Base-by-base conservation (phyloP, 495 filamentous ascomycete genomes). In the Podospora pseudoanserina region DNA sequence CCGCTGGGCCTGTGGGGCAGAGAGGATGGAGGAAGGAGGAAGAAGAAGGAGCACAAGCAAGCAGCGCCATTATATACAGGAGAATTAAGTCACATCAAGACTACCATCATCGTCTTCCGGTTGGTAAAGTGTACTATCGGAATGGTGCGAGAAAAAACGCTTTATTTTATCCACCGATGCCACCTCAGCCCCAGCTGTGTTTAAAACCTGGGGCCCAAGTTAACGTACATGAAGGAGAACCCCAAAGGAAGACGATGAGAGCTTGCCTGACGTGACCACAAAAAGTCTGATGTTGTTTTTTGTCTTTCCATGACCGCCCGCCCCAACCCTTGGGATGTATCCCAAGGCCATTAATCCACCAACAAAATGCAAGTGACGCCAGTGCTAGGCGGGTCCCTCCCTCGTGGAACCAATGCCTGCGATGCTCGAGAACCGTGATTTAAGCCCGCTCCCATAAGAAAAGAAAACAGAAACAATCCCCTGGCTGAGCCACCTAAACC, bases 161-260 rank as follows among this genome's bases (percentile, higher is more conserved):
- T 86, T 79, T 85, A 85, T 86, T 83, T 70, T 77, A 77, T 63
- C 79, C 78, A 81, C 60, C 67, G 60, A 69, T 72, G 79, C 81
- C 75, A 75, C 60, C 72, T 70, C 74, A 75, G 76, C 72, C 77
- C 76, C 73, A 68, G 66, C 72, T 71, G 78, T 78, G 74, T 3
- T 75, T 71, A 74, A 76, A 81, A 78, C 77, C 80, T 78, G 80
- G 78, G 77, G 72, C 76, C 77, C 74, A 77, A 76, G 81, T 86
- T 92, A 92, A 92, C 90, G 88, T 93, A 93, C 91, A 93, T 89
- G 83, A 86, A 79, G 78, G 58, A 75, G 81, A 49, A 83, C 82
- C 85, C 85, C 84, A 58, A 73, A 75, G 80, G 82, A 88, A 86
- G 86, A 86, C 86, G 86, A 87, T 85, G 86, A 87, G 85, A 84